Evolutionary conservation across 331 rosid genomes (phyloP), one percentile per base, ranked within the genome.

Genomic region (Malus hybrid): DNA sequence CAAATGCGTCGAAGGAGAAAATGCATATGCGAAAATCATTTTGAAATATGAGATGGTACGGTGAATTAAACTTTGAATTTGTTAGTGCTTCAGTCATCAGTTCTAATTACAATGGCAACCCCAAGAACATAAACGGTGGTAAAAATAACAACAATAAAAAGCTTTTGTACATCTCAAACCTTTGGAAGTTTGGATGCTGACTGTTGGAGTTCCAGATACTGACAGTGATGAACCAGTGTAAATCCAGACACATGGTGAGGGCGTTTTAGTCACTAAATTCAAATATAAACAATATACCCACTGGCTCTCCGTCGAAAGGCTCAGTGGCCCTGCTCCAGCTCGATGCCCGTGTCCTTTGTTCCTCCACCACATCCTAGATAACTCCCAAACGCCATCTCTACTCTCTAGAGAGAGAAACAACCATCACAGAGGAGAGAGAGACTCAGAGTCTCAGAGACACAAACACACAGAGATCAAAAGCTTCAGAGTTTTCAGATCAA

Each of bases 221-320:
- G 70, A 61, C 60, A 27, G 4, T 34, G 52, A 9, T 6, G 10
- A 33, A 33, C 28, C n/a, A 5, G 13, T 33, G 77, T 63, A 63
- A 74, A 74, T 46, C 56, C 61, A 63, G 22, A 10, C 62, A 12
- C 48, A 62, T 19, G 22, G 11, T 63, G 33, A 29, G 70, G 77
- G 84, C 29, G 61, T 19, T 77, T 71, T 65, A 19, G 83, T 68
- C 67, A 70, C 24, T 34, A 7, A 4, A 64, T 18, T 32, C 57
- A 18, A 44, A 55, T 50, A 48, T 50, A 80, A 76, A 78, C 68
- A 32, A 79, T 3, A 57, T 33, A 62, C 67, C 20, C 32, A 6
- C 6, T 39, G 66, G 80, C 83, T 34, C 83, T 62, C 83, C 63
- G 72, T 68, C 77, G 77, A 36, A 80, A 65, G 80, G 36, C 59